Evolutionary conservation across 495 filamentous ascomycete species (phyloP).

Genomic region (Trichoderma orchidacearum): DNA sequence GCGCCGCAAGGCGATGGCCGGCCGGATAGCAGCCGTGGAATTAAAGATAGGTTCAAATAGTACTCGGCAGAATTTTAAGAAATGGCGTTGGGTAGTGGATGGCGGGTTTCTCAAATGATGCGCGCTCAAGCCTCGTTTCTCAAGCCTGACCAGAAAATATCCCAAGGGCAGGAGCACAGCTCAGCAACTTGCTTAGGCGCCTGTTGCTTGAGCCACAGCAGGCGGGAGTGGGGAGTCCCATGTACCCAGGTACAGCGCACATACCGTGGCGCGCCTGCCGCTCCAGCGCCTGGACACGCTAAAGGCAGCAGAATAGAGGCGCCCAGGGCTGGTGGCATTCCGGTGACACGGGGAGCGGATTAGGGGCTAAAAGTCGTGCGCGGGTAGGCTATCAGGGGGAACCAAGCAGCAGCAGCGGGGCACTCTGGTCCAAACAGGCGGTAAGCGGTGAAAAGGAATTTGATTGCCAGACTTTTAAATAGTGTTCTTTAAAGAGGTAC

Average conservation of each 20-base stretch:
- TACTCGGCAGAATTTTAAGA: too few species aligned
- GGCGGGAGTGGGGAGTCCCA: too few species aligned
- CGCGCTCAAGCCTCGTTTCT: neutral
- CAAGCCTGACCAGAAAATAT: neutral
- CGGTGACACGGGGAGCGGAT: neutral
- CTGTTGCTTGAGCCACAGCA: neutral
- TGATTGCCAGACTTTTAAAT: too few species aligned
- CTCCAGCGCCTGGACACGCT: neutral
- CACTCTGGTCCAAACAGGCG: neutral
- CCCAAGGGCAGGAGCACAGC: too few species aligned
- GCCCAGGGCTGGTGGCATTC: neutral
- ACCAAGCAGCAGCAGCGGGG: too few species aligned
- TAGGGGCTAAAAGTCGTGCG: neutral
- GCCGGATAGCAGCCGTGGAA: neutral
- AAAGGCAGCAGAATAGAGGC: neutral
- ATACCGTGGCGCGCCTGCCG: neutral
- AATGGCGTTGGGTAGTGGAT: neutral
- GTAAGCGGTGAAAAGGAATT: neutral
- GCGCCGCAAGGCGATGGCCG: neutral
- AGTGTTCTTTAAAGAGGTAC: too few species aligned
- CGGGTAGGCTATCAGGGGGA: neutral
- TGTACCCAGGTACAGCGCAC: too few species aligned
- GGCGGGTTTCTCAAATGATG: neutral
- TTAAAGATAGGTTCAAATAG: neutral
- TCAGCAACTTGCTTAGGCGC: neutral